Evolutionary conservation across 2,329 filamentous ascomycete species (phyloP), one percentile per base, ranked within the genome.

Genomic region (Ophiostoma tasmaniense): DNA sequence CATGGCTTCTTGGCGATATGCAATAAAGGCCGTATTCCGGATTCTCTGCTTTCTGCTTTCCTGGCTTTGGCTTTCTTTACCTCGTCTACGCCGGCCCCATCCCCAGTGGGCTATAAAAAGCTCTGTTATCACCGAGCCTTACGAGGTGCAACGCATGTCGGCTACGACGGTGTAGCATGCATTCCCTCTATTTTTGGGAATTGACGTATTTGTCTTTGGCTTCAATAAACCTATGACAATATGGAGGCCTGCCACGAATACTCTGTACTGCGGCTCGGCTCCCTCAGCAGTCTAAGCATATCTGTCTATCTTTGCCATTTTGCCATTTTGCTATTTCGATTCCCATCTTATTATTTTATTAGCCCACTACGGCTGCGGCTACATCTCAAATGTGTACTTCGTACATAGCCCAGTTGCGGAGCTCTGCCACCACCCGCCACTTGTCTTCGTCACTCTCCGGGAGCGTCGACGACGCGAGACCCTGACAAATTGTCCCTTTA

Each of bases 91-190:
- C 50, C 10, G 50, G 50, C 55, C 55, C 22, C 55, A 30, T 30
- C 25, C 17, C 55, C 6, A 14, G 25, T 28, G 55, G 25, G 20
- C 25, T 61, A 61, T 30, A 61, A 28, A 14, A 30, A 7, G 7
- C n/a, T 30, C 55, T 61, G 25, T 61, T 61, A 61, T 61, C 55
- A 20, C 55, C 55, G 55, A 61, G 55, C 55, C 55, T 25, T 61
- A 61, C 55, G 55, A 30, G 55, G 13, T 30, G 17, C 42, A 20
- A 7, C n/a, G n/a, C 42, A n/a, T 20, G 42, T 45, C 42, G 42
- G 42, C 42, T 45, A 45, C n/a, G 42, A 45, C 17, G 42, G 11
- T 13, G 25, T 20, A 61, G 55, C 25, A 17, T 61, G 55, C 55
- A 30, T 30, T 61, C 11, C 25, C 55, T 20, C 55, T 61, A 61